Base-by-base conservation (phyloP, 306 rosid genomes). In the Vachellia pachyceras region DNA sequence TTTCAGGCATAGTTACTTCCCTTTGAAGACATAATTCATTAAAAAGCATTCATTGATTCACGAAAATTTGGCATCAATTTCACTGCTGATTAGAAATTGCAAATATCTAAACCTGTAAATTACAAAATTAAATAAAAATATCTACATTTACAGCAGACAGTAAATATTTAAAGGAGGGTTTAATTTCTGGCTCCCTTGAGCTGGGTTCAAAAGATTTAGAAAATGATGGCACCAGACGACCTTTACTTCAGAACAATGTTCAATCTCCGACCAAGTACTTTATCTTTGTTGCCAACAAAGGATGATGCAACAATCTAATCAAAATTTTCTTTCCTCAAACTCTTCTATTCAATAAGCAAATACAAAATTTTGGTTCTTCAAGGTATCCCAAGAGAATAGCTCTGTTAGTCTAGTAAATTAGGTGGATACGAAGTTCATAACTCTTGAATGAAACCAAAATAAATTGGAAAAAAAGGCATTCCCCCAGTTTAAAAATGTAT, bases 401-500 rank as follows among this genome's bases (percentile, higher is more conserved):
- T n/a, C n/a, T n/a, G 11, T n/a, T n/a, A n/a, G 63, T 42, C 69
- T 73, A 77, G n/a, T 79, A 29, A 57, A 20, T 71, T 37, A 44
- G 70, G 74, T 57, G 41, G 63, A 73, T 25, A 76, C 8, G n/a
- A 64, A 46, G 29, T 42, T 73, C 42, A 42, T 65, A 77, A 39
- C 68, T 35, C 58, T 6, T 44, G 70, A 67, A 20, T n/a, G 22
- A 36, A 25, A 29, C 23, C 8, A 52, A 67, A 39, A 9, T n/a
- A 33, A 10, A 60, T 72, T 68, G 20, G 22, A 72, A 64, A 29
- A 50, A 54, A 18, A 72, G 17, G 42, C 79, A 61, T 9, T 35
- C n/a, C n/a, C n/a, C n/a, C n/a, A 15, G 45, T 76, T 14, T 57
- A 55, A 70, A 57, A 79, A 82, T 50, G 79, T 81, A 66, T 55